Percentiles rank a stretch among this genome's conserved stretches.
These are phyloP conservation scores for Bimuria novae-zelandiae DNA, from an alignment of 2,329 filamentous ascomycete species.

Conservation along the genomic window DNA sequence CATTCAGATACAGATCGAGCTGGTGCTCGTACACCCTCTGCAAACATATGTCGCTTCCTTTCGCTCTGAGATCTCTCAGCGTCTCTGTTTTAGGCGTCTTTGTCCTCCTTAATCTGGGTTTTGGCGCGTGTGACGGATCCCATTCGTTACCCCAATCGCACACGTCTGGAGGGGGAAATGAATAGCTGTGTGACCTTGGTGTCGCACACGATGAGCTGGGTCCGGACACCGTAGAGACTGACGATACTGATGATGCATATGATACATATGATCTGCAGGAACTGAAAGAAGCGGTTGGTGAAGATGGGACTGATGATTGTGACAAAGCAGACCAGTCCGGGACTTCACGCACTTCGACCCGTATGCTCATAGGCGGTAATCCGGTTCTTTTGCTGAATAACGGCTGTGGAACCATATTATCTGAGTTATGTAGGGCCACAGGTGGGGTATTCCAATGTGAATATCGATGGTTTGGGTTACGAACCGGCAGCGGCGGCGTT, in stretches of 20 bases:
- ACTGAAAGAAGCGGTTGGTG: slow-evolving; percentile 20
- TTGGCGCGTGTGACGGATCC: slow-evolving; percentile 8
- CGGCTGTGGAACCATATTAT: slow-evolving; percentile 28
- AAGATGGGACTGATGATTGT: slow-evolving; percentile 14
- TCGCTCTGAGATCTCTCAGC: slow-evolving; percentile 38
- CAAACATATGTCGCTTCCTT: slow-evolving; percentile 41
- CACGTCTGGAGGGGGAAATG: slow-evolving; percentile 13
- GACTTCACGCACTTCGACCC: slow-evolving; percentile 27
- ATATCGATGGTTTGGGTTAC: slow-evolving; percentile 9
- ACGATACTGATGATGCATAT: slow-evolving; percentile 19
- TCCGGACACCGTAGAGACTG: slow-evolving; percentile 22
- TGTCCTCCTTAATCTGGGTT: slow-evolving; percentile 25
- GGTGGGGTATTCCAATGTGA: not conserved
- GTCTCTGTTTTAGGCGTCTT: slow-evolving; percentile 32
- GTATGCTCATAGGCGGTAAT: slow-evolving; percentile 22
- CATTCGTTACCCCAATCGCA: slow-evolving; percentile 10
- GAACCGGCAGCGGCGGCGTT: slow-evolving; percentile 9
- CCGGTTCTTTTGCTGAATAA: slow-evolving; percentile 31
- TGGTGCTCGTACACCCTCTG: slow-evolving; percentile 37
- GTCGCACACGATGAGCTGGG: slow-evolving; percentile 19
- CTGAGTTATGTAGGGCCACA: slow-evolving; percentile 14
- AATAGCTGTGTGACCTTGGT: slow-evolving; percentile 15
- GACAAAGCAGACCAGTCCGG: slow-evolving; percentile 16
- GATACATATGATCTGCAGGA: slow-evolving; percentile 22
- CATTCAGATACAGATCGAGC: slow-evolving; percentile 36